Conservation (phyloP, 2,329 filamentous ascomycete genomes). For the Sphaerulina vaccinii region DNA sequence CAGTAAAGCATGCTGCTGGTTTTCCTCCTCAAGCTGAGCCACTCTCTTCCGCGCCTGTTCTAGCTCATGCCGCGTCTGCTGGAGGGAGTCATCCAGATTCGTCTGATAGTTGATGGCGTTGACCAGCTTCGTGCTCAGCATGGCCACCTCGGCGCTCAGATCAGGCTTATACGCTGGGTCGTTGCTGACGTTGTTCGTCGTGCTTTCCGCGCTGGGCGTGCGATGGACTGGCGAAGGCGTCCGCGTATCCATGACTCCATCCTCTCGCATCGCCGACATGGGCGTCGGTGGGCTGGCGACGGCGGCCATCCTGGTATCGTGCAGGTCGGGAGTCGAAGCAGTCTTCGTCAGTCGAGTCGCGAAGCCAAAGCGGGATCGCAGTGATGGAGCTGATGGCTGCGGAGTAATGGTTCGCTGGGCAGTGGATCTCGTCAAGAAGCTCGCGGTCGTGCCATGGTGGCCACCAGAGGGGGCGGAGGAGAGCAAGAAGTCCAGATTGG, state of each 20-base stretch:
- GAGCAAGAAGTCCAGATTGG: conserved; percentile 9
- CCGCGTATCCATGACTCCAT: conserved; percentile 44
- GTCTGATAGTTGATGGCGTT: conserved; percentile 98
- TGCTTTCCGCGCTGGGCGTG: conserved; percentile 36
- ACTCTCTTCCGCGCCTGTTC: conserved; percentile 69
- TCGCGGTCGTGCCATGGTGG: conserved; percentile 6
- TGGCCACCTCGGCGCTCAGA: conserved; percentile 74
- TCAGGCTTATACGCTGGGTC: conserved; percentile 52
- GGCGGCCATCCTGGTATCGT: conserved; percentile 24
- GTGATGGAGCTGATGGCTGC: conserved; percentile 1
- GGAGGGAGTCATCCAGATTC: conserved; percentile 81
- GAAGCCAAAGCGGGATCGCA: conserved; percentile 20
- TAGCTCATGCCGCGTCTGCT: conserved; percentile 78
- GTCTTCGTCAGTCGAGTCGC: conserved; percentile 27
- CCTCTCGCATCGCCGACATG: conserved; percentile 24
- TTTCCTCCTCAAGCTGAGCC: conserved; percentile 65
- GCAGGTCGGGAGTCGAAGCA: conserved; percentile 26
- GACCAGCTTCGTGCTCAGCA: conserved; percentile 91
- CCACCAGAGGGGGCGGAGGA: background rate
- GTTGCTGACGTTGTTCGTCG: conserved; percentile 32
- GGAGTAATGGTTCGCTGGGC: background rate
- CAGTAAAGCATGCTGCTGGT: conserved; percentile 67
- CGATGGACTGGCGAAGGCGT: conserved; percentile 39
- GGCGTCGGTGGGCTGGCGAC: conserved; percentile 18
- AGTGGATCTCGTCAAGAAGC: conserved; percentile 2